These are phyloP conservation scores for Aspergillus terreus DNA, from an alignment of 2,329 filamentous ascomycete species.

Conservation along the genomic window DNA sequence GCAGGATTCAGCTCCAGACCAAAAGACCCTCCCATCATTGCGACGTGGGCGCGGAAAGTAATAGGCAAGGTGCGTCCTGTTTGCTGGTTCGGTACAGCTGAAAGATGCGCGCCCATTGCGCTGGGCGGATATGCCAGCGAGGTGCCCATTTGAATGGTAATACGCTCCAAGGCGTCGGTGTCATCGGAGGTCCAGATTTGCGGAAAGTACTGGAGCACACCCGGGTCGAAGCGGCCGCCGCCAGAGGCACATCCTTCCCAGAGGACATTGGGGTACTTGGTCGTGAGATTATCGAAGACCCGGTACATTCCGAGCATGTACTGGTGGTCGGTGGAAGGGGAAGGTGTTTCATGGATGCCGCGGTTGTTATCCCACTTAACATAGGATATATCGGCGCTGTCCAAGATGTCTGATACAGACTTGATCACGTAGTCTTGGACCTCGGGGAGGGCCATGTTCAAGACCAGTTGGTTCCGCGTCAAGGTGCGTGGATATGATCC, in stretches of 20 bases:
- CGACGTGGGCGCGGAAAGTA: constrained; percentile 60
- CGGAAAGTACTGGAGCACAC: constrained; percentile 61
- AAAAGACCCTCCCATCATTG: constrained; percentile 66
- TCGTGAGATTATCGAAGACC: constrained; percentile 58
- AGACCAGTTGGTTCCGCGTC: constrained; percentile 56
- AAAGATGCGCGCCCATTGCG: constrained; percentile 64
- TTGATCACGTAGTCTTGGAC: constrained; percentile 62
- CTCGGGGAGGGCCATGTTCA: constrained; percentile 58
- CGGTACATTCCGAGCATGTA: constrained; percentile 64
- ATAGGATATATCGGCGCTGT: constrained; percentile 54
- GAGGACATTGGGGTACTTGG: constrained; percentile 57
- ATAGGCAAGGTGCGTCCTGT: constrained; percentile 56
- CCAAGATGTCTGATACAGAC: constrained; percentile 53
- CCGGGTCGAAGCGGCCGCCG: constrained; percentile 62
- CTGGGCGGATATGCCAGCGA: constrained; percentile 61
- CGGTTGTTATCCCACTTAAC: constrained; percentile 69
- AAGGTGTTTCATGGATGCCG: constrained; percentile 58
- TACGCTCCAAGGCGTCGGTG: constrained; percentile 59
- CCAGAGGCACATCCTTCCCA: constrained; percentile 66
- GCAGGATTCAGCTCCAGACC: constrained; percentile 61
- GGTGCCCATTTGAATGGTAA: constrained; percentile 63
- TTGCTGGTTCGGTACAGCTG: constrained; percentile 57
- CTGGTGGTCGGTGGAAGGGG: constrained; percentile 52
- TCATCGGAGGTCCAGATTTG: constrained; percentile 65
- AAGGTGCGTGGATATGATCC: constrained; percentile 55